Base-by-base conservation (phyloP, 257 asterid genomes). In the Striga asiatica region DNA sequence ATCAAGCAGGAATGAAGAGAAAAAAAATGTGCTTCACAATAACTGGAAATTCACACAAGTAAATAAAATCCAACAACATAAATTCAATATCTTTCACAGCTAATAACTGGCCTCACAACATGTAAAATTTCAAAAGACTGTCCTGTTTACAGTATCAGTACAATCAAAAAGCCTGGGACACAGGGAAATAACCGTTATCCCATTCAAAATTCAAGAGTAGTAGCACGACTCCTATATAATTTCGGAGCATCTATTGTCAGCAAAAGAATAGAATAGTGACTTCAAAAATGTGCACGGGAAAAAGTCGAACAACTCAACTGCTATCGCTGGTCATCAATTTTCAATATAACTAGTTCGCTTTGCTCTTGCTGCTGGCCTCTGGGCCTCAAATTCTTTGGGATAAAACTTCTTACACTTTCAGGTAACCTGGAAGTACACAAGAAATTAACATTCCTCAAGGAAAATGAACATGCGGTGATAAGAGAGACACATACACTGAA, bases 311-410 rank as follows among this genome's bases (percentile, higher is more conserved):
- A 42, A 41, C 41, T 61, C 27, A 34, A 28, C 48, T 42, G 58
- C 61, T 68, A 74, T 52, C 65, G 81, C 66, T 61, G 78, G 38
- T 76, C 84, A 59, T 74, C 77, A 20, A 59, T 50, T 68, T 70
- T 84, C 69, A 91, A 50, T 1, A 83, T 60, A 22, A 82, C 80
- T 18, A 87, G 75, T 73, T 91, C 98, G 50, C 94, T 80, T n/a
- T n/a, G n/a, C 58, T 82, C 98, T 61, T 70, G 88, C 64, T 77
- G 92, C 66, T 84, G 95, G 12, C 80, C 79, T 71, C 89, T 78
- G 24, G 84, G 46, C 82, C 67, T 81, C 71, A 75, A 66, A 68
- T 73, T 76, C 77, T 81, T 81, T 0, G 96, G 98, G 10, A 82
- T 67, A 89, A 89, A 81, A 77, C 81, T 82, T 49, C 81, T 80